These are phyloP conservation scores for Leccinum pachyderme DNA, from an alignment of 1,284 basidiomycete genomes.

Conservation along the genomic window DNA sequence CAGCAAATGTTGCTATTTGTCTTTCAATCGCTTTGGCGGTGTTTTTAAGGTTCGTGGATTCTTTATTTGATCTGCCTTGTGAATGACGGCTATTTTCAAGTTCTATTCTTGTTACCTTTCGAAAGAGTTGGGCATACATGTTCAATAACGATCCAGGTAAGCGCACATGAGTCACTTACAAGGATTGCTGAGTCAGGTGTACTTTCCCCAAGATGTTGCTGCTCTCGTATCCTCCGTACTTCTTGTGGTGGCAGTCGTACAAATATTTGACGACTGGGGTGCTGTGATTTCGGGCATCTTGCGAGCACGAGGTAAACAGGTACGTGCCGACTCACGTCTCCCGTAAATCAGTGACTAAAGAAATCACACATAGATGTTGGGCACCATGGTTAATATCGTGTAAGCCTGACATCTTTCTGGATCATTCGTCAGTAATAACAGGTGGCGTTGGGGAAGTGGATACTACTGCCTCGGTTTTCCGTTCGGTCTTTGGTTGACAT, in stretches of 20 bases:
- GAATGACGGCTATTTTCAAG: conserved; percentile 37
- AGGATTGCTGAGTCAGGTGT: background rate
- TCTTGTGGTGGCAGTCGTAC: conserved; percentile 78
- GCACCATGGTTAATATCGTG: conserved; percentile 66
- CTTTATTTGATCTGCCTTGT: conserved; percentile 12
- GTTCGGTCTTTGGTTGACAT: conserved; percentile 63
- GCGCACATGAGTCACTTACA: background rate
- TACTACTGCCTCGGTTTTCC: conserved; percentile 71
- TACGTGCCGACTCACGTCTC: conserved; percentile 15
- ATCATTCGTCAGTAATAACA: background rate
- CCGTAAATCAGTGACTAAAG: background rate
- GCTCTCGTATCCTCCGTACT: conserved; percentile 68
- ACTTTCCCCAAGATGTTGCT: conserved; percentile 49
- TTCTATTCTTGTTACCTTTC: conserved; percentile 68
- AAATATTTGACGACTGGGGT: conserved; percentile 72
- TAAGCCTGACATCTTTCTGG: conserved; percentile 22
- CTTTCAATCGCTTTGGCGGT: conserved; percentile 58
- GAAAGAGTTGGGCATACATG: conserved; percentile 73
- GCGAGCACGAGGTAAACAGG: conserved; percentile 75
- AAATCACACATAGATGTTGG: conserved; percentile 44
- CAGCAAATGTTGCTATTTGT: conserved; percentile 60
- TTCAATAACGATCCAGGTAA: conserved; percentile 82
- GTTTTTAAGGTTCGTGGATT: conserved; percentile 54
- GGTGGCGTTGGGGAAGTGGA: conserved; percentile 39
- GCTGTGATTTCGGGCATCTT: conserved; percentile 76